These are phyloP conservation scores for Elsinoe arachidis DNA, from an alignment of 2,329 filamentous ascomycete species.

Conservation along the genomic window DNA sequence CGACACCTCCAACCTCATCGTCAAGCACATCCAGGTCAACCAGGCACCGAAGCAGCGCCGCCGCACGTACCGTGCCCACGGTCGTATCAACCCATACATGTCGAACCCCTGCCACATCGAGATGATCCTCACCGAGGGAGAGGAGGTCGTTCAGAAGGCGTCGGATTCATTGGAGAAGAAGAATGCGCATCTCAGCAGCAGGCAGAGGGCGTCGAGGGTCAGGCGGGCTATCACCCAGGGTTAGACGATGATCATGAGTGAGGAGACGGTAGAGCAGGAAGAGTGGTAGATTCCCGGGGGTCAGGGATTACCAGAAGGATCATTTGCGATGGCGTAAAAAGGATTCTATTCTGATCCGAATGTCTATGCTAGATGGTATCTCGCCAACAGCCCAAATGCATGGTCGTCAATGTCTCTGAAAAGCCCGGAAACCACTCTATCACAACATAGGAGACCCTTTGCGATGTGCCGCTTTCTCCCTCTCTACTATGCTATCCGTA, in stretches of 20 bases:
- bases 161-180: slow-evolving; percentile 58
- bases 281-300: not conserved
- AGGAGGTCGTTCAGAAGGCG: slow-evolving; percentile 92
- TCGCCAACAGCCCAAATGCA: slow-evolving; percentile 13
- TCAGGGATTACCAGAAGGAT: not conserved
- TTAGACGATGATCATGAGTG: slow-evolving; percentile 17
- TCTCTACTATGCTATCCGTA: slow-evolving; percentile 9
- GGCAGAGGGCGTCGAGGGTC: slow-evolving; percentile 72
- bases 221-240: slow-evolving; percentile 50
- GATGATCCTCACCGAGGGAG: slow-evolving; percentile 95
- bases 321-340: slow-evolving; percentile 14
- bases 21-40: slow-evolving; percentile 99
- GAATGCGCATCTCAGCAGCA: slow-evolving; percentile 59
- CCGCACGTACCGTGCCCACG: slow-evolving; percentile 99
- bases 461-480: slow-evolving; percentile 2
- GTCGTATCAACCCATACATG: slow-evolving; percentile 99
- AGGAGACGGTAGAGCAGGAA: not conserved
- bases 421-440: not conserved
- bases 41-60: slow-evolving; percentile 99
- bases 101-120: slow-evolving; percentile 99
- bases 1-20: slow-evolving; percentile 91
- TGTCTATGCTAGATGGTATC: slow-evolving; percentile 12
- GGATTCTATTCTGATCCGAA: slow-evolving; percentile 13
- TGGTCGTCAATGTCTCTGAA: slow-evolving; percentile 7
- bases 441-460: slow-evolving; percentile 1